Evolutionary conservation across 768 basidiomycete genomes (phyloP), one percentile per base, ranked within the genome.

Genomic region (Galerina sulciceps): DNA sequence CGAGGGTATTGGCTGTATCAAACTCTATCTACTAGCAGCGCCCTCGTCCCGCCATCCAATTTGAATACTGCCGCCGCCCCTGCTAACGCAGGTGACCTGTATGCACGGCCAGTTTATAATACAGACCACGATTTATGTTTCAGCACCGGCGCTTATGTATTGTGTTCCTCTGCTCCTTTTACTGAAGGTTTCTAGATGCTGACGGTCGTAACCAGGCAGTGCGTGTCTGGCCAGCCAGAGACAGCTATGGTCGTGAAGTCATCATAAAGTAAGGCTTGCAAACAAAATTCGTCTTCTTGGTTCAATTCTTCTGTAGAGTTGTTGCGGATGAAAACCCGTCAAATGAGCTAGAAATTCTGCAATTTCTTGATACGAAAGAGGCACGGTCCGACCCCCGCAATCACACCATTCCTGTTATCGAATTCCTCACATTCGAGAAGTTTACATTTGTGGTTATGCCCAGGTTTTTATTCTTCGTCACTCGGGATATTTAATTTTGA

Each of bases 391-490:
- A 66, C 45, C 59, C 61, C 1, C 52, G 59, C 18, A 66, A 66
- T 36, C 59, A 59, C 26, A 58, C 61, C 8, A 58, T 66, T 22
- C 59, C 61, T 9, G 34, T 63, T 13, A 23, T 66, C 6, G 55
- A 57, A 22, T 66, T 55, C 36, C 18, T 63, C 6, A 43, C 17
- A 13, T 63, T 54, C 41, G 50, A 60, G 5, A 34, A 48, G 10
- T 50, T 58, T 23, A 49, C 42, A 10, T 66, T 66, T 15, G 57
- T 47, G 17, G 65, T 66, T 31, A 52, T 63, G 53, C 65, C 65
- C 10, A 47, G 65, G 65, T 63, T 13, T 15, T 11, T 41, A 41
- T 38, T 52, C 18, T 42, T 14, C 4, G 14, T 20, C 36, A 20
- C 4, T 10, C 2, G 31, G 22, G 6, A 23, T 35, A 14, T 20